Evolutionary conservation across 768 basidiomycete species (phyloP), one percentile per base, ranked within the genome.

Genomic region (Nidularia pulvinata): DNA sequence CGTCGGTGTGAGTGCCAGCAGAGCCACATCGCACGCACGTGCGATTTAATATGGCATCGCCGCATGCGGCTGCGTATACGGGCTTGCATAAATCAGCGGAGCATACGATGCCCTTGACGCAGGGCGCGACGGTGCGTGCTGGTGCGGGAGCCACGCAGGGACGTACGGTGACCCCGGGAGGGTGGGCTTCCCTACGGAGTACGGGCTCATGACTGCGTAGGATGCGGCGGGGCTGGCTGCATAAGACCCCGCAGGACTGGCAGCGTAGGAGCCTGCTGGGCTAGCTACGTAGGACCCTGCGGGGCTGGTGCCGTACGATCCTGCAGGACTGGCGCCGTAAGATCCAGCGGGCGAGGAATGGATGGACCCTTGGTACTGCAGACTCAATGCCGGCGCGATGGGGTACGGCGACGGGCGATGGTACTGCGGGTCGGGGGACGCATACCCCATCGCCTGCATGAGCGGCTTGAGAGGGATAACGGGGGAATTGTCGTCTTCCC

Each of bases 391-490:
- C 25, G 65, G 64, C 37, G 68, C 61, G 4, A 69, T 63, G 34
- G 65, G 63, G 10, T 65, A 52, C 7, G 63, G 50, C 5, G 57
- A 55, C 25, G 25, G 25, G 25, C 25, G 25, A 25, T 25, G 25
- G 25, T 25, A 25, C 48, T 62, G 58, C 37, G 53, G n/a, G 39
- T 45, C 59, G n/a, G 59, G 61, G 11, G 64, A 53, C 25, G 63
- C 47, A 13, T 39, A 33, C 7, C 68, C 64, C 57, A 68, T 60
- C 7, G 63, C 57, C 50, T 68, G 62, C 62, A 69, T 58, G 46
- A 66, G 49, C 3, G 72, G 66, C 50, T 66, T 65, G 48, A 68
- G 53, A 3, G 71, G 71, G 37, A 71, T 63, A n/a, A 72, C 67
- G 5, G 71, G 71, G 13, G 63, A 54, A 45, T 67, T 61, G 48